Evolutionary conservation across 2,329 filamentous ascomycete genomes (phyloP).

Genomic region (Epichloe uncinata): DNA sequence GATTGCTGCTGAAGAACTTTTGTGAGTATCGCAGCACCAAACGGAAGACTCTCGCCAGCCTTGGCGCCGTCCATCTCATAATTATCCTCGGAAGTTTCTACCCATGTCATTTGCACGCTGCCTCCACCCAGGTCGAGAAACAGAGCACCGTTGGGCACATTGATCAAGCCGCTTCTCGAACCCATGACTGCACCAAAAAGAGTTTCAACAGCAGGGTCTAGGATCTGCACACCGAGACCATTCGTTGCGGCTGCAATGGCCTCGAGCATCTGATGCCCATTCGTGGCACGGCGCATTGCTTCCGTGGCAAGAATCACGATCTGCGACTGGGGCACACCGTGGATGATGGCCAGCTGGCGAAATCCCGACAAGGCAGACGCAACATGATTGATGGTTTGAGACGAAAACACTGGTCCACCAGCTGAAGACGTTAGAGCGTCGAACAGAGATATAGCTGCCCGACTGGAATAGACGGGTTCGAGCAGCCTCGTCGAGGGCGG

Average conservation of each 20-base stretch:
- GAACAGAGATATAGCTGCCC: slow-evolving; percentile 73
- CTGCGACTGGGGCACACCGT: slow-evolving; percentile 50
- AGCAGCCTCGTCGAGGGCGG: slow-evolving; percentile 59
- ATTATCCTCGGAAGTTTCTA: slow-evolving; percentile 32
- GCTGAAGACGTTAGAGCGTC: slow-evolving; percentile 54
- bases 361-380: slow-evolving; percentile 56
- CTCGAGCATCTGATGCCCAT: slow-evolving; percentile 53
- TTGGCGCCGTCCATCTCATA: slow-evolving; percentile 42
- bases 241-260: slow-evolving; percentile 47
- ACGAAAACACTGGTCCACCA: slow-evolving; percentile 29
- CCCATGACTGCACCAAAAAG: slow-evolving; percentile 69
- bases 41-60: slow-evolving; percentile 45
- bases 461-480: slow-evolving; percentile 63
- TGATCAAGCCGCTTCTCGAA: slow-evolving; percentile 58
- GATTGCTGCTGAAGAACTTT: slow-evolving; percentile 31
- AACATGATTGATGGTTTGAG: slow-evolving; percentile 50
- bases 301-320: slow-evolving; percentile 76
- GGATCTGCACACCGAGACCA: slow-evolving; percentile 56
- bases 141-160: slow-evolving; percentile 50
- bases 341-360: slow-evolving; percentile 54
- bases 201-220: slow-evolving; percentile 71
- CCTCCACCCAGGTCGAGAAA: slow-evolving; percentile 80
- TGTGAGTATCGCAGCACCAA: slow-evolving; percentile 45
- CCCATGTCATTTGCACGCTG: slow-evolving; percentile 52
- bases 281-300: slow-evolving; percentile 69